Percentiles rank a stretch among this genome's conserved stretches.
These are phyloP conservation scores for Acanthamoeba divionensis DNA, from an alignment of 208 protist genomes.

Conservation along the genomic window DNA sequence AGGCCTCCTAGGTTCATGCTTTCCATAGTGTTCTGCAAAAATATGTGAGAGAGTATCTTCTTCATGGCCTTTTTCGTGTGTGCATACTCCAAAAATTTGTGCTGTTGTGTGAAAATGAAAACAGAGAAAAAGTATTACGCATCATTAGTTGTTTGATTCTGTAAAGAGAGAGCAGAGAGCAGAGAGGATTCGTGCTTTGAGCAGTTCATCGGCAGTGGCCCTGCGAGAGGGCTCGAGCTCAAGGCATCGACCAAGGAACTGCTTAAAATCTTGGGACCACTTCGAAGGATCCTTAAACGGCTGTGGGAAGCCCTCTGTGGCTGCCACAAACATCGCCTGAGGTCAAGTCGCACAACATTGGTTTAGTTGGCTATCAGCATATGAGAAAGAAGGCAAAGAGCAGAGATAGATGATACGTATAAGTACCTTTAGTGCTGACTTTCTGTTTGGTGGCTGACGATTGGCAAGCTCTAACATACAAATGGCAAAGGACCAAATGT, in stretches of 20 bases:
- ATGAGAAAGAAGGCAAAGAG: neutral
- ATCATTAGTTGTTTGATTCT: neutral
- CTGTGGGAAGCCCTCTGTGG: slow-evolving; percentile 21
- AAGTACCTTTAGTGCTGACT: slow-evolving; percentile 51
- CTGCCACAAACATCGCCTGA: slow-evolving; percentile 54
- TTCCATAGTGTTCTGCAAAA: slow-evolving; percentile 56
- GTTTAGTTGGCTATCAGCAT: neutral
- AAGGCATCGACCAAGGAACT: slow-evolving; percentile 44
- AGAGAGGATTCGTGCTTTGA: neutral
- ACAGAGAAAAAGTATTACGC: neutral
- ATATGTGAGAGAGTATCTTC: slow-evolving; percentile 61
- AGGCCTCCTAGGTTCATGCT: slow-evolving; percentile 53
- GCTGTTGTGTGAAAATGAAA: neutral
- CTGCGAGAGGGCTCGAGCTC: neutral
- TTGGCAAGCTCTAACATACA: slow-evolving; percentile 55
- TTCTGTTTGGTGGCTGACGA: slow-evolving; percentile 49
- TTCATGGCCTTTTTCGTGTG: slow-evolving; percentile 67
- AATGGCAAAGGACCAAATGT: slow-evolving; percentile 55
- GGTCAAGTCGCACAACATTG: neutral
- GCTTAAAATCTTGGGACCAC: slow-evolving; percentile 50
- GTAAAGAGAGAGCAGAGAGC: neutral
- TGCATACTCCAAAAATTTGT: slow-evolving; percentile 62
- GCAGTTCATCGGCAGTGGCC: slow-evolving; percentile 32
- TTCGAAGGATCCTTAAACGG: slow-evolving; percentile 48
- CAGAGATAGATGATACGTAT: neutral